phyloP scores from a whole-genome alignment of 2,329 filamentous ascomycete genomes.

The Periconia macrospinosa region DNA sequence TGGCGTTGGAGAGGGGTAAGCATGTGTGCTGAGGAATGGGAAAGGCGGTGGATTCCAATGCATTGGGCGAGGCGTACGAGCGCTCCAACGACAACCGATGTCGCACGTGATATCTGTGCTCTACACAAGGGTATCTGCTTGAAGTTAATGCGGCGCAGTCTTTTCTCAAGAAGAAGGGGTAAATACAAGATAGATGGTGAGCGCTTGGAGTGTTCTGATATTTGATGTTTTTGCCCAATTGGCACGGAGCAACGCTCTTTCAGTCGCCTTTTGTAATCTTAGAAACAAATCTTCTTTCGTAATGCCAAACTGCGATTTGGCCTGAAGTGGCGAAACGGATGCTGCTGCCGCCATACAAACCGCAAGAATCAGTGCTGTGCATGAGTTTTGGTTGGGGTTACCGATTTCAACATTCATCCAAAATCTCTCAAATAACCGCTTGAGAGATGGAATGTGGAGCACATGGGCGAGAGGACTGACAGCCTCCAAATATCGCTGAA shows the following conservation, averaged over 20 bases:
- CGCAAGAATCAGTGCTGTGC: conserved; percentile 39
- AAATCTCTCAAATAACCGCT: conserved; percentile 40
- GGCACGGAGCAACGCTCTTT: conserved; percentile 37
- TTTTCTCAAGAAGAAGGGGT: not conserved
- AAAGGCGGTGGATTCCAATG: conserved; percentile 42
- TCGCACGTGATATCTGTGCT: conserved; percentile 42
- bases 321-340: conserved; percentile 40
- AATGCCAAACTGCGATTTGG: conserved; percentile 43
- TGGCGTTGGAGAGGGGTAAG: conserved; percentile 41
- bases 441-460: conserved; percentile 40
- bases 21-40: conserved; percentile 36
- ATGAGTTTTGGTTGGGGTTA: conserved; percentile 39
- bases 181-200: conserved; percentile 41
- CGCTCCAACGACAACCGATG: conserved; percentile 42
- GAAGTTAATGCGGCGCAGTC: conserved; percentile 9
- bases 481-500: conserved; percentile 38
- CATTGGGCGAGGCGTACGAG: conserved; percentile 42
- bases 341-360: conserved; percentile 43
- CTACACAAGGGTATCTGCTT: conserved; percentile 39
- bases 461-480: conserved; percentile 44
- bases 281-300: conserved; percentile 41
- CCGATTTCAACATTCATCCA: conserved; percentile 42
- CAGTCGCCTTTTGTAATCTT: conserved; percentile 40
- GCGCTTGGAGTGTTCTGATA: conserved; percentile 40
- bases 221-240: conserved; percentile 45